These are phyloP conservation scores for Phaeosphaeria sp. DNA, from an alignment of 2,329 filamentous ascomycete species.

Conservation along the genomic window DNA sequence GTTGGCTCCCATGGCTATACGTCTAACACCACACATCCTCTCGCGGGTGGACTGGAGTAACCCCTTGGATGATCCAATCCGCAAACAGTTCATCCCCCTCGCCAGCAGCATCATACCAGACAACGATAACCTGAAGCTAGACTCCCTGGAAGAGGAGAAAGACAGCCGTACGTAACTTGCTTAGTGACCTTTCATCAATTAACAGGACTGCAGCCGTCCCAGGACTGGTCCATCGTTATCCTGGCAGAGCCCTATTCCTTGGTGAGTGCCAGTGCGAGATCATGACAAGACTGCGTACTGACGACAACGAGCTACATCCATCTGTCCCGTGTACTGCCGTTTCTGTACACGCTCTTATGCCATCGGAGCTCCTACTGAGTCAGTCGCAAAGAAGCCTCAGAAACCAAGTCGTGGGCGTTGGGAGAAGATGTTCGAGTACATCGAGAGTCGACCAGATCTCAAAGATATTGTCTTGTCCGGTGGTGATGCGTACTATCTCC, in stretches of 20 bases:
- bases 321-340: constrained; percentile 68
- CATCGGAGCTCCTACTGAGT: constrained; percentile 62
- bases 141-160: constrained; percentile 64
- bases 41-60: constrained; percentile 66
- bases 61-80: constrained; percentile 65
- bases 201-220: constrained; percentile 49
- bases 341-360: constrained; percentile 68
- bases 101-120: constrained; percentile 61
- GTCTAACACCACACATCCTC: constrained; percentile 66
- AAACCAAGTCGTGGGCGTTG: constrained; percentile 57
- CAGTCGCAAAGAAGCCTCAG: constrained; percentile 50
- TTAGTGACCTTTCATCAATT: constrained; percentile 1
- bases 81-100: constrained; percentile 66
- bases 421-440: constrained; percentile 64
- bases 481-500: constrained; percentile 66
- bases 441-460: constrained; percentile 57
- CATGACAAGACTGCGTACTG: neutral
- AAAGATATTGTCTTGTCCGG: constrained; percentile 69
- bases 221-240: constrained; percentile 68
- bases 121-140: constrained; percentile 61
- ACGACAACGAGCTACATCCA: constrained; percentile 55
- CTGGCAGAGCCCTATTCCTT: constrained; percentile 67
- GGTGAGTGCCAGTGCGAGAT: constrained; percentile 49
- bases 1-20: constrained; percentile 64
- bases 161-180: constrained; percentile 53